Conservation (phyloP, 495 filamentous ascomycete genomes). For the Parmelia sp. region DNA sequence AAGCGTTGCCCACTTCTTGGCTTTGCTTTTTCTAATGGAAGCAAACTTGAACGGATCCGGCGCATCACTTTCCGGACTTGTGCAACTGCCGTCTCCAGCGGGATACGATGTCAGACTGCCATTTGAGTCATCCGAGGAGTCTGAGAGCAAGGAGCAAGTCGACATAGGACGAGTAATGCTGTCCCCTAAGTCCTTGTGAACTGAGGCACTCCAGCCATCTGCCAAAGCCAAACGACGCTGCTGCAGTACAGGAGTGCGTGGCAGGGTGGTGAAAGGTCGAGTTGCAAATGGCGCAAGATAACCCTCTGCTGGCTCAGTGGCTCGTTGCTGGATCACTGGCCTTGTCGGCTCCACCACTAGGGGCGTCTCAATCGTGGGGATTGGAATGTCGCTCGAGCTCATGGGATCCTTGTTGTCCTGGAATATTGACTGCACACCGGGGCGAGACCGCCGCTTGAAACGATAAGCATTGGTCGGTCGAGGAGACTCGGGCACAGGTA, state of each 20-base stretch:
- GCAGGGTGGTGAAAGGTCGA: slow-evolving; percentile 44
- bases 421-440: slow-evolving; percentile 40
- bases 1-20: slow-evolving; percentile 37
- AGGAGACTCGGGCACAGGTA: slow-evolving; percentile 49
- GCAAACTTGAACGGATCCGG: slow-evolving; percentile 49
- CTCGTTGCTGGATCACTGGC: slow-evolving; percentile 19
- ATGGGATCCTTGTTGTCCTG: slow-evolving; percentile 34
- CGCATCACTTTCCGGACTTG: slow-evolving; percentile 58
- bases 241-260: slow-evolving; percentile 59
- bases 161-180: slow-evolving; percentile 51
- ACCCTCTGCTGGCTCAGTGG: slow-evolving; percentile 30
- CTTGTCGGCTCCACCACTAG: slow-evolving; percentile 27
- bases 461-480: slow-evolving; percentile 31
- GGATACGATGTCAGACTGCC: slow-evolving; percentile 59
- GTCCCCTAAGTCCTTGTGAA: slow-evolving; percentile 33
- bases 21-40: slow-evolving; percentile 34
- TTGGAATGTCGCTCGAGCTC: slow-evolving; percentile 39
- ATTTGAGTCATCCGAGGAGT: slow-evolving; percentile 63
- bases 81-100: slow-evolving; percentile 61
- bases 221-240: slow-evolving; percentile 37
- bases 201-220: slow-evolving; percentile 30
- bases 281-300: slow-evolving; percentile 46
- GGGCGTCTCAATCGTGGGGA: slow-evolving; percentile 60
- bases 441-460: slow-evolving; percentile 40
- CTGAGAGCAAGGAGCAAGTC: slow-evolving; percentile 56